Base-by-base conservation (phyloP, 78 protist species). In the Cavenderia fasciculata region DNA sequence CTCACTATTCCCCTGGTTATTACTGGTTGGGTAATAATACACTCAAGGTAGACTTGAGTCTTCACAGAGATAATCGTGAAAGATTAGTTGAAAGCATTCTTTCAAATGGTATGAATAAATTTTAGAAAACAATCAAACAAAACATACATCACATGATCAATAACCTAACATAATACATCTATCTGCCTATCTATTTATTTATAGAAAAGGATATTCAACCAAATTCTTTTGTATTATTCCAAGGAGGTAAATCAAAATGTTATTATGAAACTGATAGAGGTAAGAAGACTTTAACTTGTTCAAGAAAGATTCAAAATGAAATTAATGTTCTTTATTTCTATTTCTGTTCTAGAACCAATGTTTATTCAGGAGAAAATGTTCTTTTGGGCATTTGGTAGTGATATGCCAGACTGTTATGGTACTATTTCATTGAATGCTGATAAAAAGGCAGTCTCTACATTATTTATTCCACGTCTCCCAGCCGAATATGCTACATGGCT, bases 311-410 rank as follows among this genome's bases (percentile, higher is more conserved):
- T 52, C n/a, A n/a, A n/a, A n/a, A n/a, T n/a, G n/a, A n/a, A n/a
- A n/a, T n/a, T n/a, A n/a, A n/a, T n/a, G n/a, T n/a, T n/a, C n/a
- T 52, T 12, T 12, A 52, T 21, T 21, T 27, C 34, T 57, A 6
- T 57, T 27, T 8, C 6, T 27, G n/a, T 8, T 57, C 4, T 57
- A 57, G 63, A 88, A 57, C 87, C 86, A 76, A 43, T 82, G 29
- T 93, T 93, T 52, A 78, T n/a, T 61, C 95, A 93, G 65, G 95
- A 93, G 23, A 93, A 87, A 51, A 72, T 41, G 74, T 93, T 93
- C 46, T 66, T 90, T 16, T 93, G 94, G 94, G 73, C 84, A 46
- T 89, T 91, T 65, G 95, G 95, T 19, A 14, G 65, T 21, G 92
- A 57, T 63, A 87, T 90, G 51, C 89, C 94, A 62, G 95, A 72